phyloP scores from a whole-genome alignment of 257 asterid species.

The Solanum corneliomulleri region DNA sequence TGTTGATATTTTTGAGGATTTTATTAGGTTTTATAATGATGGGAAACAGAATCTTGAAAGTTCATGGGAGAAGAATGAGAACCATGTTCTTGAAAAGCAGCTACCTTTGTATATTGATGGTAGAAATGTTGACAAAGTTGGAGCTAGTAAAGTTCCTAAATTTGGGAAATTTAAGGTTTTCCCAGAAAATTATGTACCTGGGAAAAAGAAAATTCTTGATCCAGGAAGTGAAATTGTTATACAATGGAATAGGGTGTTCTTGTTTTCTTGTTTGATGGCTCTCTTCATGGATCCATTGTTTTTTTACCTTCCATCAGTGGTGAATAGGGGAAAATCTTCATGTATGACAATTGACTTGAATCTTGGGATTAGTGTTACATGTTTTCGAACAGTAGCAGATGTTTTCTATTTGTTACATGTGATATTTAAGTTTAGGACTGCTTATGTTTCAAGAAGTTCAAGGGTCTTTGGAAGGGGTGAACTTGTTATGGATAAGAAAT shows the following conservation, averaged over 20 bases:
- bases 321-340: slow-evolving; percentile 34
- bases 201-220: slow-evolving; percentile 45
- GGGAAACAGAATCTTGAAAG: slow-evolving; percentile 42
- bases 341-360: slow-evolving; percentile 62
- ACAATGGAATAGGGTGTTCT: slow-evolving; percentile 69
- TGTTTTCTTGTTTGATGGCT: slow-evolving; percentile 61
- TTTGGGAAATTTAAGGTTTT: slow-evolving; percentile 55
- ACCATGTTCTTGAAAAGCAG: slow-evolving; percentile 21
- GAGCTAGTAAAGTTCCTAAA: slow-evolving; percentile 11
- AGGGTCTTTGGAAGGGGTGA: slow-evolving; percentile 91
- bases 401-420: slow-evolving; percentile 52
- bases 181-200: slow-evolving; percentile 49
- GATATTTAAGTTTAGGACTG: slow-evolving; percentile 58
- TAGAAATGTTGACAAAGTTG: slow-evolving; percentile 23
- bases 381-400: slow-evolving; percentile 75
- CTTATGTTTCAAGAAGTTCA: slow-evolving; percentile 76
- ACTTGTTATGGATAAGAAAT: slow-evolving; percentile 58
- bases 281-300: slow-evolving; percentile 79
- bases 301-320: slow-evolving; percentile 66
- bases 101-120: slow-evolving; percentile 28
- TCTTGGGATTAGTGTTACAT: slow-evolving; percentile 61
- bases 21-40: slow-evolving; percentile 47
- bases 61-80: slow-evolving; percentile 40
- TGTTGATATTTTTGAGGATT: slow-evolving; percentile 1
- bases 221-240: slow-evolving; percentile 70